Base-by-base conservation (phyloP, 805 yeast species). In the Wickerhamomyces xylosicus region DNA sequence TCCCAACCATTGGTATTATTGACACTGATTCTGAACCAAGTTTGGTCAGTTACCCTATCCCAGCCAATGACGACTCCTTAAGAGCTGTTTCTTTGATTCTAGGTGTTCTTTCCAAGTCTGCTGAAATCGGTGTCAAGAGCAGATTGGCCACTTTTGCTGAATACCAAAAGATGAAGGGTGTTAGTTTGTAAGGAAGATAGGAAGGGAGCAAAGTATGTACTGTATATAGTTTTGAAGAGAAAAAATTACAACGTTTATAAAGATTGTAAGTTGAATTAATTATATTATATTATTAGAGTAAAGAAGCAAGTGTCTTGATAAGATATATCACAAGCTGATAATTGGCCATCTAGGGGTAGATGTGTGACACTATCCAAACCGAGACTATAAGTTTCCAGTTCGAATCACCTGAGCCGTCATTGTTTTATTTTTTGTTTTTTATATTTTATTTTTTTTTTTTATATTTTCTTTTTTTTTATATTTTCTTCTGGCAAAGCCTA, bases 21-120 rank as follows among this genome's bases (percentile, higher is more conserved):
- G 98, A 92, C 62, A 89, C 97, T 18, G 90, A 92, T 61, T 78
- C 83, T 57, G 96, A 92, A 56, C 95, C 97, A 8, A 74, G 84
- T 14, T 64, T 82, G 49, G 84, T 90, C 39, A 86, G 96, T 2
- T 92, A 92, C 56, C 95, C 97, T 37, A 84, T 92, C 48, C 97
- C 97, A 15, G 95, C 95, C 46, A 92, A 92, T 57, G 97, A 92
- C 58, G 97, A 89, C 58, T 81, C 95, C 7, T 64, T 77, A 42
- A 74, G 98, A 59, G 74, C 95, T 7, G 77, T 82, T 9, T 80
- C 85, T 46, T 66, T 92, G 47, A 72, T 92, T 49, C 64, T 77
- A 39, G 97, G 97, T 42, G 79, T 89, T 16, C 68, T 92, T 44
- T 79, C 92, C 18, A 79, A 72, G 54, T 89, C 97, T 14, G 97